These are phyloP conservation scores for Mollisiaceae sp. DNA, from an alignment of 2,329 filamentous ascomycete genomes.

Conservation along the genomic window DNA sequence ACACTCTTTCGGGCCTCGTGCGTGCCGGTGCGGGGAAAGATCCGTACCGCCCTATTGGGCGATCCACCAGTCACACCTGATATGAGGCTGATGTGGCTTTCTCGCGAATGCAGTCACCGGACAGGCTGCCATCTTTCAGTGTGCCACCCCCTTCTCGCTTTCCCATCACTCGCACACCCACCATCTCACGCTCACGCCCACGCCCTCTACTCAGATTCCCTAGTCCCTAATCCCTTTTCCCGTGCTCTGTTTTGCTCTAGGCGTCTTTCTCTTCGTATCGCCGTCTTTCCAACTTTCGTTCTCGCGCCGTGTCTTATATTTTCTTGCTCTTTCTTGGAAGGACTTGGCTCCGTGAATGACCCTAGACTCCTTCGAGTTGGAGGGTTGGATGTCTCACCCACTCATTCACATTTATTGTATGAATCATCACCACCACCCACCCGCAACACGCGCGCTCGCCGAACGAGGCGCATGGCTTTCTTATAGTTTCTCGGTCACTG, in stretches of 20 bases:
- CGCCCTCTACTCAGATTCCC: conserved; percentile 10
- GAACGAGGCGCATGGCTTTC: conserved; percentile 34
- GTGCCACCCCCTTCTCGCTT: not conserved
- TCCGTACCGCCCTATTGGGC: conserved; percentile 19
- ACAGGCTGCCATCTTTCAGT: conserved; percentile 27
- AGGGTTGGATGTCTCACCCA: conserved; percentile 32
- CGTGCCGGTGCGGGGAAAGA: conserved; percentile 20
- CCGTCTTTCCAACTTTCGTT: not conserved
- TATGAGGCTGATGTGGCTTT: conserved; percentile 33
- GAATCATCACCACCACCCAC: conserved; percentile 39
- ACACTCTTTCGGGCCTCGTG: conserved; percentile 11
- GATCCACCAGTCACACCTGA: conserved; percentile 26
- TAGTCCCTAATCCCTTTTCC: conserved; percentile 14
- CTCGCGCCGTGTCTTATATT: not conserved
- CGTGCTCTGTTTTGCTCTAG: conserved; percentile 16
- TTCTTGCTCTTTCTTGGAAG: not conserved
- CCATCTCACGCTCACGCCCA: conserved; percentile 7
- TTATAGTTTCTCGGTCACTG: not conserved
- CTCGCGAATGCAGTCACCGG: conserved; percentile 29
- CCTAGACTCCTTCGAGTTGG: conserved; percentile 42
- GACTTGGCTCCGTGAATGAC: not conserved
- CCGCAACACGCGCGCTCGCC: conserved; percentile 30
- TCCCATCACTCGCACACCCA: not conserved
- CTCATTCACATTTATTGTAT: not conserved
- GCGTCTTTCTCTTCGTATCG: conserved; percentile 51